phyloP scores from a whole-genome alignment of 1,284 basidiomycete genomes.

The Cutaneotrichosporon arboriforme region DNA sequence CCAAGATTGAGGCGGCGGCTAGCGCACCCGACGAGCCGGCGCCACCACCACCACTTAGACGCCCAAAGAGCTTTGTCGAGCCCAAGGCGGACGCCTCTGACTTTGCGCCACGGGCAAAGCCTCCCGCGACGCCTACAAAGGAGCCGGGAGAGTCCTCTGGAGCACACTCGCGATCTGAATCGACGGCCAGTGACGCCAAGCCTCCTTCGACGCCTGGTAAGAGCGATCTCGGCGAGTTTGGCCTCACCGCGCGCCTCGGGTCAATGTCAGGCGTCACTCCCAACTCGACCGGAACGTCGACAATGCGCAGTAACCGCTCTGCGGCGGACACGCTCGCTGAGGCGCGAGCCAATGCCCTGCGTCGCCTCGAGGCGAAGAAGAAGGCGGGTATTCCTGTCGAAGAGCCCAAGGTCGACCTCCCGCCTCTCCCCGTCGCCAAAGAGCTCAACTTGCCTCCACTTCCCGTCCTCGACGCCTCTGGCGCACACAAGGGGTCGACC shows the following conservation, averaged over 20 bases:
- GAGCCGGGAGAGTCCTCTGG: not conserved
- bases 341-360: slow-evolving; percentile 41
- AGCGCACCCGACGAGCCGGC: not conserved
- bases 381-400: slow-evolving; percentile 19
- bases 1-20: slow-evolving; percentile 32
- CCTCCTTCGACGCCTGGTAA: not conserved
- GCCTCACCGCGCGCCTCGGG: not conserved
- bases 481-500: not conserved
- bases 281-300: slow-evolving; percentile 27
- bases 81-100: not conserved
- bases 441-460: slow-evolving; percentile 1
- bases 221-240: not conserved
- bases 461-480: not conserved
- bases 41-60: not conserved
- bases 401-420: slow-evolving; percentile 14
- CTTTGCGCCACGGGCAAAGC: not conserved
- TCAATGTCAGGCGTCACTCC: slow-evolving; percentile 15
- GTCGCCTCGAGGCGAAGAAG: slow-evolving; percentile 36
- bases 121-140: not conserved
- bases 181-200: not conserved
- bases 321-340: slow-evolving; percentile 33
- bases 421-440: slow-evolving; percentile 6
- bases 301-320: slow-evolving; percentile 1
- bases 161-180: not conserved
- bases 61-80: slow-evolving; percentile 4